phyloP scores from a whole-genome alignment of 106 monocot genomes.

The Phalaenopsis aphrodite region DNA sequence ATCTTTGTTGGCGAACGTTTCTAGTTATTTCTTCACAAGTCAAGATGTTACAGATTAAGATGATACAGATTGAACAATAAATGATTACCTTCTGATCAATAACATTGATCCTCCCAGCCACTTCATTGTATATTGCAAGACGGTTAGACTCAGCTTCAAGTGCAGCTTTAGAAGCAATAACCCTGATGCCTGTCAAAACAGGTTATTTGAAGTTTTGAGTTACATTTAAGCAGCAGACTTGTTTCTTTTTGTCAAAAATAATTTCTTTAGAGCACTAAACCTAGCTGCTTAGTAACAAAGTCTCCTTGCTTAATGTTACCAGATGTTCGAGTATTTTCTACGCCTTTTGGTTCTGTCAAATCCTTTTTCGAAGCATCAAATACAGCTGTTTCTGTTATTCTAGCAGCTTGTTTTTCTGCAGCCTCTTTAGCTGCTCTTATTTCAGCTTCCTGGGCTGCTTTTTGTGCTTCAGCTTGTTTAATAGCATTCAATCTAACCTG shows the following conservation, averaged over 20 bases:
- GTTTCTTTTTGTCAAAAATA: background rate
- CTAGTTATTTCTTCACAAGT: background rate
- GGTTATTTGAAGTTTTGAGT: background rate
- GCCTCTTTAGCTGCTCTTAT: slow-evolving; percentile 33
- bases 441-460: slow-evolving; percentile 41
- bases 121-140: slow-evolving; percentile 36
- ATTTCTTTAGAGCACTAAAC: background rate
- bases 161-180: slow-evolving; percentile 61
- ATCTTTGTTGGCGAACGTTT: background rate
- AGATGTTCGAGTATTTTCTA: background rate
- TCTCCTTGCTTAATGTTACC: background rate
- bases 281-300: background rate
- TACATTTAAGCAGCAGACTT: background rate
- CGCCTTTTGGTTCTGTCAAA: background rate
- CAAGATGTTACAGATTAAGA: background rate
- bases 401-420: slow-evolving; percentile 43
- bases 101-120: slow-evolving; percentile 15
- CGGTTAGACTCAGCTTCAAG: slow-evolving; percentile 48
- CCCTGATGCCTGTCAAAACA: slow-evolving; percentile 31
- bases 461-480: slow-evolving; percentile 45
- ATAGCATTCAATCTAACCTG: slow-evolving; percentile 50
- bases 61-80: background rate
- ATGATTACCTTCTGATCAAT: slow-evolving; percentile 38
- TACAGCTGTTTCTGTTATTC: slow-evolving; percentile 22
- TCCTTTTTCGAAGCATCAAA: slow-evolving; percentile 14